Base-by-base conservation (phyloP, 2,329 filamentous ascomycete genomes). In the Penicillium sp. region DNA sequence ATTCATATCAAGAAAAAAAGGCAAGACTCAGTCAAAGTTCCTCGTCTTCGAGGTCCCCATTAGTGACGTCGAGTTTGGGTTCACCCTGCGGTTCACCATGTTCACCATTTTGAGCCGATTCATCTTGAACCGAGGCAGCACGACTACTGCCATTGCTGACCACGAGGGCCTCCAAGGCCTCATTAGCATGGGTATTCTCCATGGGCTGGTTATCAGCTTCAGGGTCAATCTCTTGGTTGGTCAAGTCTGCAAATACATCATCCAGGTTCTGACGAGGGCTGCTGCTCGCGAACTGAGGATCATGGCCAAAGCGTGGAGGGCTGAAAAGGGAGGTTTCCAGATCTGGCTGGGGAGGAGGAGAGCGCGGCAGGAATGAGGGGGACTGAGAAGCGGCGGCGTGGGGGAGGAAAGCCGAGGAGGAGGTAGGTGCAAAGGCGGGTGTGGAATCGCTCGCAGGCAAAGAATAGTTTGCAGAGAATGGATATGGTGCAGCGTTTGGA, bases 121-220 rank as follows among this genome's bases (percentile, higher is more conserved):
- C 68, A 6, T 70, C 68, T 31, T 67, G 59, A 25, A 67, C 57
- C n/a, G 72, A 69, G 7, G 66, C 65, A 25, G 71, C 68, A 41
- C 66, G 66, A 43, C 73, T 74, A 27, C 70, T 70, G 19, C 68
- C 71, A 42, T 74, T 74, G 59, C 73, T 73, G 27, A 73, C 76
- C 57, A 76, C 71, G 15, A 78, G 70, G 23, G 69, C 74, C 57
- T 80, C 78, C 21, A 80, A 65, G 4, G 78, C 78, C 62, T 80
- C 78, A 41, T 77, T 78, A 8, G 77, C 77, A 63, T 80, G 77
- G n/a, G 74, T 76, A 29, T 78, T 77, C 52, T 79, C 76, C 70
- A 76, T 73, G 13, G 63, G 69, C 64, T 70, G 71, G 6, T 61
- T 50, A 45, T 72, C 70, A 12, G 63, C 49, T 17, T 75, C 72